Evolutionary conservation across 2,329 filamentous ascomycete species (phyloP).

Genomic region (Ophiocordyceps camponoti-saundersi): DNA sequence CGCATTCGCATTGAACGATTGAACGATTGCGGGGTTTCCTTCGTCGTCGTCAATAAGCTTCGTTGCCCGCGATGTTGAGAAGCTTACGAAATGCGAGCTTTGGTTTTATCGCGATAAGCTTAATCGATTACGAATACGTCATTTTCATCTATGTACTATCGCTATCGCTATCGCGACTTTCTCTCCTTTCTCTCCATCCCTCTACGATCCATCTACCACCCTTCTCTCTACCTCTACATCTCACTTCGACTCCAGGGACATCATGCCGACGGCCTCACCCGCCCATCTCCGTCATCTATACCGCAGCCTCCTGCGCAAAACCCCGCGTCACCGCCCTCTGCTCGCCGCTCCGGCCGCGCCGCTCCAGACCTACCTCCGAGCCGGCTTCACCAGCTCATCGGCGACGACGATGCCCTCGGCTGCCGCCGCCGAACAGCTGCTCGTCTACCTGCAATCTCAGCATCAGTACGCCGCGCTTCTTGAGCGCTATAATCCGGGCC

Average conservation of each 20-base stretch:
- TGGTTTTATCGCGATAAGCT: no score
- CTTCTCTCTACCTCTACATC: neutral
- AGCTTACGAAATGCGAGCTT: no score
- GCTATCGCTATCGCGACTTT: no score
- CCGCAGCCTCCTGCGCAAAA: conserved; percentile 74
- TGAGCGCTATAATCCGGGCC: conserved; percentile 86
- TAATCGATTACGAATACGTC: no score
- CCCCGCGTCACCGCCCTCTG: conserved; percentile 32
- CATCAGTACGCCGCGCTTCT: conserved; percentile 64
- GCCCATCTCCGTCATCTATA: conserved; percentile 60
- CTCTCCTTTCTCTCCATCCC: no score
- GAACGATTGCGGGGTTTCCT: no score
- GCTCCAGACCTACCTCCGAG: conserved; percentile 14
- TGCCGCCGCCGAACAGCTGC: conserved; percentile 49
- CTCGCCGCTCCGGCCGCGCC: conserved; percentile 41
- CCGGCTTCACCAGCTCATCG: conserved; percentile 11
- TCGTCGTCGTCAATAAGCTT: no score
- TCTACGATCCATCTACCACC: no score
- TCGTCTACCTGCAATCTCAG: conserved; percentile 73
- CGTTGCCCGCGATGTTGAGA: no score
- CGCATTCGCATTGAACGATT: no score
- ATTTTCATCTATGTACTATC: no score
- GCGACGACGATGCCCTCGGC: conserved; percentile 9
- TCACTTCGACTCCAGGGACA: neutral
- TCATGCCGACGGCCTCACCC: conserved; percentile 7